These are phyloP conservation scores for Magnaporthales sp. DNA, from an alignment of 2,329 filamentous ascomycete species.

Conservation along the genomic window DNA sequence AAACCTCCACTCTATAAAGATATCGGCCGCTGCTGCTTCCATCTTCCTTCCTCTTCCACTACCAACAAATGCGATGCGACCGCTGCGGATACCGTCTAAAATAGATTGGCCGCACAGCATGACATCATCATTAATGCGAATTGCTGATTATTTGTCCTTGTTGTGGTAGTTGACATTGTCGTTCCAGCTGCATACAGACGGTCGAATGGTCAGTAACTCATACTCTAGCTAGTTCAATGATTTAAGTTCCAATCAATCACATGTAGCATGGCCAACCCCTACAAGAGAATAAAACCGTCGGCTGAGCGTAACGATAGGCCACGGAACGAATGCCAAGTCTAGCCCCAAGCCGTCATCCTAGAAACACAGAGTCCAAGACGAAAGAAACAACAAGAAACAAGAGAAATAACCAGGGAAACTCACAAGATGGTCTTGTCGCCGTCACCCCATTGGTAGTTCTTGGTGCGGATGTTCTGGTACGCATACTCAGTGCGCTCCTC, in stretches of 20 bases:
- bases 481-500: constrained; percentile 91
- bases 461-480: constrained; percentile 95
- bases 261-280: neutral
- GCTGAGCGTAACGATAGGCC: neutral
- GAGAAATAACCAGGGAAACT: constrained; percentile 20
- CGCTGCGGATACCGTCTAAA: neutral
- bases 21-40: neutral
- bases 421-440: constrained; percentile 64
- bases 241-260: no score
- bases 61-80: neutral
- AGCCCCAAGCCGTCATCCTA: neutral
- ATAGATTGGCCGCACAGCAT: neutral
- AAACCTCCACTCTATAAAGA: neutral
- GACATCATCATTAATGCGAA: neutral
- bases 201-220: constrained; percentile 11
- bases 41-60: neutral
- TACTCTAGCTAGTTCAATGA: neutral
- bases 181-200: constrained; percentile 68
- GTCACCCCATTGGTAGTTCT: constrained; percentile 92
- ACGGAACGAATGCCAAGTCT: neutral
- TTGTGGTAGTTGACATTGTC: constrained; percentile 93
- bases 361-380: neutral
- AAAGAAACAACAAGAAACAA: constrained; percentile 43
- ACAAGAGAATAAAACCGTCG: neutral
- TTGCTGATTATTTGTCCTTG: constrained; percentile 58